Evolutionary conservation across 345 rosid genomes (phyloP), one percentile per base, ranked within the genome.

Genomic region (Gossypium anomalum): DNA sequence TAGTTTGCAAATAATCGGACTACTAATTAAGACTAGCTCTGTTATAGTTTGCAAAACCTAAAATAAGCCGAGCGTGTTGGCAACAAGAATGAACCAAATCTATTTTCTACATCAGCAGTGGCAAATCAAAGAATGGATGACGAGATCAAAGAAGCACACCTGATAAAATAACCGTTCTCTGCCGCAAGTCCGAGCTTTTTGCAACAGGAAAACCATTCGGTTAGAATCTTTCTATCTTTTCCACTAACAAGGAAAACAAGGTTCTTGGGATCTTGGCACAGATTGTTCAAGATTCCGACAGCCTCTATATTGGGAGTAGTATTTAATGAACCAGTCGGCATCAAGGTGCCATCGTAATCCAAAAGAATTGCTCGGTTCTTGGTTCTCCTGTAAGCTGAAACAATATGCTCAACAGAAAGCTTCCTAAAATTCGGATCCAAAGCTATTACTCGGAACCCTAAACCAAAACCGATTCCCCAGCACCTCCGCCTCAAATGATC

Each of bases 401-500:
- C 29, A 10, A 57, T 57, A 22, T 57, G 61, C 61, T 57, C 61
- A 1, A 57, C 29, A 1, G 61, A 57, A 57, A 57, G 61, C 61
- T 57, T 57, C 29, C 61, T 10, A 22, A 57, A 94, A 81, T 85
- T 94, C 38, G 98, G 98, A 85, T 92, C 97, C 83, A 94, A 75
- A 10, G 97, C 89, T 82, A 93, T 88, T 17, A 93, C 98, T n/a
- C 97, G 85, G 72, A 93, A 93, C 3, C 97, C 89, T 74, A 93
- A 87, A 44, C 98, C 98, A 34, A 94, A 94, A 62, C 98, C 97
- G 61, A 94, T 87, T 55, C 96, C 98, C 97, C 97, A 94, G 82
- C 93, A 92, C 78, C 92, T 86, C 81, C 87, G 88, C 84, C 92
- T 87, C 73, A 83, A 75, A 71, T 94, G 98, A 69, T 94, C 97